Conservation (phyloP, 2,329 filamentous ascomycete species). For the Aspergillus spinulosporus region DNA sequence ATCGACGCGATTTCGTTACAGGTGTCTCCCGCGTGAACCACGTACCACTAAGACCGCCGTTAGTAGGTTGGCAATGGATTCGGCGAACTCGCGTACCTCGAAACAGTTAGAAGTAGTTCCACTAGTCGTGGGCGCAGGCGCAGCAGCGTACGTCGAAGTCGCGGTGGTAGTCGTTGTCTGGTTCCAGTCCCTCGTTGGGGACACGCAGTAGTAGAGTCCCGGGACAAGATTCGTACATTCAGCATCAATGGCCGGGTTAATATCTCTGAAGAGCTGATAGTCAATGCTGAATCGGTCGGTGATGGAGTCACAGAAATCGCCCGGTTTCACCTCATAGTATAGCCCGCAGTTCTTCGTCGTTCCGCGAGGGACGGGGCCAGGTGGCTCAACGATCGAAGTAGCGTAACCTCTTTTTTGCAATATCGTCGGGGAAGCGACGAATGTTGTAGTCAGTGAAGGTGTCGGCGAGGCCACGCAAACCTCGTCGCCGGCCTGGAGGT, state of each 20-base stretch:
- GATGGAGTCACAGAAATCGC: conserved; percentile 17
- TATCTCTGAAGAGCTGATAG: conserved; percentile 10
- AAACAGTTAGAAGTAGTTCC: conserved; percentile 14
- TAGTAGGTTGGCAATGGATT: neutral
- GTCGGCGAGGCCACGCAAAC: conserved; percentile 12
- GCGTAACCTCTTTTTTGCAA: conserved; percentile 6
- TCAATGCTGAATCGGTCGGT: conserved; percentile 10
- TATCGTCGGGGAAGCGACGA: neutral
- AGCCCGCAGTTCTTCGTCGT: conserved; percentile 15
- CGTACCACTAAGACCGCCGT: conserved; percentile 8
- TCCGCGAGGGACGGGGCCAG: conserved; percentile 3
- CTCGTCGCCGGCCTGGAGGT: conserved; percentile 13
- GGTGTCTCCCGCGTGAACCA: conserved; percentile 10
- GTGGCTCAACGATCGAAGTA: conserved; percentile 6
- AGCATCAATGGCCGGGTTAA: conserved; percentile 13
- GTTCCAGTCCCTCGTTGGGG: conserved; percentile 14
- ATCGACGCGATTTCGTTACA: conserved; percentile 2
- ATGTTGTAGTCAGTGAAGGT: neutral
- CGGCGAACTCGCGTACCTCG: neutral
- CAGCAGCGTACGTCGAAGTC: conserved; percentile 5
- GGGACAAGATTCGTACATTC: conserved; percentile 16
- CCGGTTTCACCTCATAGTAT: conserved; percentile 11
- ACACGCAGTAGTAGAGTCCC: conserved; percentile 17
- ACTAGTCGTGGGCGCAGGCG: conserved; percentile 12
- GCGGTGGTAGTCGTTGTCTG: conserved; percentile 4